Evolutionary conservation across 208 protist species (phyloP), one percentile per base, ranked within the genome.

Genomic region (Endotrypanum monterogeii): DNA sequence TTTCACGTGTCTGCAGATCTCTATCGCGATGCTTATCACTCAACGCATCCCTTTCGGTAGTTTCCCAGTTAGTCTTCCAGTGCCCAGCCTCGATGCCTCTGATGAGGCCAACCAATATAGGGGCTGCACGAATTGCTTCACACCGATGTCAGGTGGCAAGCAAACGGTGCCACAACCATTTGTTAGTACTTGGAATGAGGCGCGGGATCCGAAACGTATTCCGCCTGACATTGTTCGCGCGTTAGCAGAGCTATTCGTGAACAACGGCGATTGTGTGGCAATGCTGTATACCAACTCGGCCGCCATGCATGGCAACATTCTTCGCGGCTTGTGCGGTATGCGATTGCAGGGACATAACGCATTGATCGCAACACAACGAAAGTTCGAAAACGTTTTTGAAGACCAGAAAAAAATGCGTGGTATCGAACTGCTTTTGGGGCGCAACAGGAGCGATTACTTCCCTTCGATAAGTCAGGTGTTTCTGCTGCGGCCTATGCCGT

Each of bases 251-350:
- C 72, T 97, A 3, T 95, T 91, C 61, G 87, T 97, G 6, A 71
- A 89, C 67, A 96, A 94, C 74, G 96, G 96, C 28, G 96, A 98
- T 79, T 91, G 92, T 56, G 91, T 96, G 37, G 91, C 93, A 3
- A 86, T 86, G 75, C 68, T 98, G 25, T 98, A 98, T 80, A 98
- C 95, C n/a, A 97, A 90, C 71, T 98, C 96, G 12, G 87, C 88
- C 11, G 96, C 96, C 1, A 97, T 98, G 93, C 94, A 98, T 75
- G 89, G 89, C 58, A 91, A 91, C 72, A 85, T 97, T 51, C 89
- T 98, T 50, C 86, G 96, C 30, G 87, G 83, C 32, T 73, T 97
- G 25, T 93, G 85, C 58, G 91, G 91, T 35, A 85, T 94, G 74
- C 79, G 76, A 20, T 46, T 78, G 60, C 83, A 91, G 20, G 75